Base-by-base conservation (phyloP, 352 stramenopile species). In the Globisporangium nodosum region DNA sequence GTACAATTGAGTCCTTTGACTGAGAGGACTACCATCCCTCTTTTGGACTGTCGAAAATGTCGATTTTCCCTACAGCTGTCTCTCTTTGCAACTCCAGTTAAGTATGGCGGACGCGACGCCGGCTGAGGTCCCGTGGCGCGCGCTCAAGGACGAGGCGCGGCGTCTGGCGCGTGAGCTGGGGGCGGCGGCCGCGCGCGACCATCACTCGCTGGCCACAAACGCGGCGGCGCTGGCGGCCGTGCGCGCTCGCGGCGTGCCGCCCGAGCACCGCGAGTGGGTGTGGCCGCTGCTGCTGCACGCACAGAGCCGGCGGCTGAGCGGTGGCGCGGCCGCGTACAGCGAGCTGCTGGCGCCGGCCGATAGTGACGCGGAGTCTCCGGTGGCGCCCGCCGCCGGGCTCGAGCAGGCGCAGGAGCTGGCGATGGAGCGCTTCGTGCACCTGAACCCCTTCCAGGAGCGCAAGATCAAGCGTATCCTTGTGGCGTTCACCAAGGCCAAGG, bases 381-480 rank as follows among this genome's bases (percentile, higher is more conserved):
- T 21, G 30, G 39, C 35, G 6, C 65, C 69, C 21, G 73, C 68
- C 52, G 79, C 60, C 54, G 74, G 75, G 1, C 55, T 88, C 21
- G 69, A 88, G 31, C 74, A 88, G 62, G 82, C 82, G 30, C 82
- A 90, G 63, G 82, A 92, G 56, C 71, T 85, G 49, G 82, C 82
- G 4, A 88, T 92, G 74, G 79, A 92, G 68, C 71, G 76, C 33
- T 92, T 92, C 52, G 73, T 76, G 46, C 82, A 92, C 56, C 55
- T 92, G 40, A 90, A 89, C 49, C 82, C 78, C 40, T 89, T 92
- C 66, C 79, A 92, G 63, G 82, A 92, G 55, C 78, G 78, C 74
- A 92, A 92, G 66, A 90, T 90, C 65, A 78, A 87, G 60, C 78
- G 79, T 55, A 89, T 92, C 52, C 42, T 92, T 47, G 56, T 90